Conservation (phyloP, 805 yeast genomes). For the Nakazawaea populi region DNA sequence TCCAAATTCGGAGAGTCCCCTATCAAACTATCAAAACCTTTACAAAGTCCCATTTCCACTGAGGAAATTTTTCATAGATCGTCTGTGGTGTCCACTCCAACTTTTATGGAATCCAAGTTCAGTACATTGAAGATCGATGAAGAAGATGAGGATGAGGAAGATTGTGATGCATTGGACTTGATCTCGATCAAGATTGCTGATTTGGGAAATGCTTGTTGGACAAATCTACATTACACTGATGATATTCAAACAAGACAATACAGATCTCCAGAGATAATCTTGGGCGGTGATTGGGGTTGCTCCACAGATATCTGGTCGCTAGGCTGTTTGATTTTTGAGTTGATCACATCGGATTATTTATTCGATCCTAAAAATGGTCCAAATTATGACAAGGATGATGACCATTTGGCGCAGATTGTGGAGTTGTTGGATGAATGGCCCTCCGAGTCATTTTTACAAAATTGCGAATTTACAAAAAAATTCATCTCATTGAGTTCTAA, state of each 20-base stretch:
- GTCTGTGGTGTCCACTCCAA: slow-evolving; percentile 8
- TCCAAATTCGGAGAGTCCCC: slow-evolving; percentile 20
- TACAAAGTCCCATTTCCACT: slow-evolving; percentile 36
- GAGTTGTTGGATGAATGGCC: slow-evolving; percentile 76
- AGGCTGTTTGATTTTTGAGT: slow-evolving; percentile 86
- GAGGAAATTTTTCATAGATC: slow-evolving; percentile 11
- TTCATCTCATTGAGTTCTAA: slow-evolving; percentile 31
- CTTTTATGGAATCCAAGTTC: slow-evolving; percentile 1
- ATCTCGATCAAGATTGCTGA: slow-evolving; percentile 88
- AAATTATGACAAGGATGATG: slow-evolving; percentile 83
- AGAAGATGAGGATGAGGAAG: slow-evolving; percentile 12
- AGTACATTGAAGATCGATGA: slow-evolving; percentile 22
- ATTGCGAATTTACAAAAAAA: slow-evolving; percentile 32
- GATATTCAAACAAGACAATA: slow-evolving; percentile 91
- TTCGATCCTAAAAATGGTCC: slow-evolving; percentile 85
- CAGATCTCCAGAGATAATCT: slow-evolving; percentile 81
- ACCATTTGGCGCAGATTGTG: slow-evolving; percentile 92
- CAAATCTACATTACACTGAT: slow-evolving; percentile 73
- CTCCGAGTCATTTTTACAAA: slow-evolving; percentile 29
- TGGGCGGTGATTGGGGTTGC: slow-evolving; percentile 90
- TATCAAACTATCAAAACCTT: slow-evolving; percentile 40
- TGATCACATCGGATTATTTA: slow-evolving; percentile 88
- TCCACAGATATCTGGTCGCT: slow-evolving; percentile 95
- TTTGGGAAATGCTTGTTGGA: slow-evolving; percentile 87
- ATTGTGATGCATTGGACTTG: slow-evolving; percentile 31